Conservation (phyloP, 2,329 filamentous ascomycete species). For the Penicillium fuscoglaucum region DNA sequence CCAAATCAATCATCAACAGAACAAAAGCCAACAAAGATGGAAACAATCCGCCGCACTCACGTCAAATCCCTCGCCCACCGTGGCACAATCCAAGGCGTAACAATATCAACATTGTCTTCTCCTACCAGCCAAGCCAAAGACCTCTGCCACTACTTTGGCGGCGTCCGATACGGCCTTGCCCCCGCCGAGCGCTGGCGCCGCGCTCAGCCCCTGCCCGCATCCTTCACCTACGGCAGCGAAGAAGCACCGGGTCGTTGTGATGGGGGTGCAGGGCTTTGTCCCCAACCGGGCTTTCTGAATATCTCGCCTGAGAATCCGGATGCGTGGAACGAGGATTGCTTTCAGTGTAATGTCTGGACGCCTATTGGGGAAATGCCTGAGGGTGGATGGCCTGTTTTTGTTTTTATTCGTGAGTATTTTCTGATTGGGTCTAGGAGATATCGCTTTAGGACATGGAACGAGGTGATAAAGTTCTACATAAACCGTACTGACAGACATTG, state of each 20-base stretch:
- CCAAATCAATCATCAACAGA: neutral
- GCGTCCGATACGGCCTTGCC: slow-evolving; percentile 57
- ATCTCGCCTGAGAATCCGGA: slow-evolving; percentile 33
- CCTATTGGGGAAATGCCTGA: slow-evolving; percentile 49
- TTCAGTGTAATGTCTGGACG: slow-evolving; percentile 58
- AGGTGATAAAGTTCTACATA: neutral
- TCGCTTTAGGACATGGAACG: neutral
- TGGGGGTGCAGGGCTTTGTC: slow-evolving; percentile 46
- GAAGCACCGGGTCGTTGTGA: slow-evolving; percentile 50
- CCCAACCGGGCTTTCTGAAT: slow-evolving; percentile 47
- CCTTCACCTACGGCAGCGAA: slow-evolving; percentile 54
- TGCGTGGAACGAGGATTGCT: slow-evolving; percentile 54
- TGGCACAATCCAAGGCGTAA: slow-evolving; percentile 53
- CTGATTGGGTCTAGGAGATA: too few relatives aligned
- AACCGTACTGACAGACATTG: neutral
- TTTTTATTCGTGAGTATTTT: slow-evolving; percentile 54
- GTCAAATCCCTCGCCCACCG: slow-evolving; percentile 36
- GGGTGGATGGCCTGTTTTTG: slow-evolving; percentile 57
- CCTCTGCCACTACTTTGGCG: slow-evolving; percentile 56
- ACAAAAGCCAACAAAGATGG: slow-evolving; percentile 21
- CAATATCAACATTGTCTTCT: slow-evolving; percentile 39
- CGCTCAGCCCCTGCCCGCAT: slow-evolving; percentile 49
- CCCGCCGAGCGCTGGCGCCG: slow-evolving; percentile 53
- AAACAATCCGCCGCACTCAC: slow-evolving; percentile 25
- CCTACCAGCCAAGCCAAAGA: slow-evolving; percentile 24